Base-by-base conservation (phyloP, 495 filamentous ascomycete species). In the Tetracladium setigerum region DNA sequence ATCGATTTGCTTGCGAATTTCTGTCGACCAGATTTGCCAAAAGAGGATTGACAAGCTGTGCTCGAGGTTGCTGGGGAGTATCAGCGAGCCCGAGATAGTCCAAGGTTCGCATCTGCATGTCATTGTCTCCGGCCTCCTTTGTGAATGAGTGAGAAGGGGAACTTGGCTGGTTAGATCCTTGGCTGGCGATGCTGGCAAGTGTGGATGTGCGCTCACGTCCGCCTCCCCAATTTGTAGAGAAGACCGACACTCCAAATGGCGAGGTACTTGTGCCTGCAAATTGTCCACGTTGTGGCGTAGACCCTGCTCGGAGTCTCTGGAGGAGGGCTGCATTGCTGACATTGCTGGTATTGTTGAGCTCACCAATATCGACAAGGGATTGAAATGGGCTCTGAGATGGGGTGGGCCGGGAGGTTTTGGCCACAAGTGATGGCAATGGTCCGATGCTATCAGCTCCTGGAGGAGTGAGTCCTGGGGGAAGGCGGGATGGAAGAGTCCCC, bases 81-180 rank as follows among this genome's bases (percentile, higher is more conserved):
- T 97, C 92, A 4, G 88, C 91, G 47, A 98, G 74, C 35, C 92
- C 92, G 57, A 98, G 76, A 58, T 97, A 98, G 54, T 98, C 92
- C 62, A 98, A 71, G 31, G 94, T 98, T 57, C 86, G 86, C 58
- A 95, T 89, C 62, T 80, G 77, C 55, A 79, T 78, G 64, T 96
- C 91, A 33, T 79, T 85, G 59, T 95, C 91, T 16, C 78, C 78
- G 14, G 82, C 72, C 59, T 95, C 91, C 48, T 83, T 78, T 5
- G 89, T 95, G 59, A 91, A 95, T 12, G 90, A 95, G 47, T 89
- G 86, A 22, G 85, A 81, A 2, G 90, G 92, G 38, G 92, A 98
- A 38, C 83, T 82, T 0, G 88, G 89, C 7, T 82, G 82, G 63
- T 95, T 89, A n/a, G 87, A 91, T 31, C 67, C 67, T 43, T 72